phyloP scores from a whole-genome alignment of 139 green algal species.

The Yamagishiella unicocca region DNA sequence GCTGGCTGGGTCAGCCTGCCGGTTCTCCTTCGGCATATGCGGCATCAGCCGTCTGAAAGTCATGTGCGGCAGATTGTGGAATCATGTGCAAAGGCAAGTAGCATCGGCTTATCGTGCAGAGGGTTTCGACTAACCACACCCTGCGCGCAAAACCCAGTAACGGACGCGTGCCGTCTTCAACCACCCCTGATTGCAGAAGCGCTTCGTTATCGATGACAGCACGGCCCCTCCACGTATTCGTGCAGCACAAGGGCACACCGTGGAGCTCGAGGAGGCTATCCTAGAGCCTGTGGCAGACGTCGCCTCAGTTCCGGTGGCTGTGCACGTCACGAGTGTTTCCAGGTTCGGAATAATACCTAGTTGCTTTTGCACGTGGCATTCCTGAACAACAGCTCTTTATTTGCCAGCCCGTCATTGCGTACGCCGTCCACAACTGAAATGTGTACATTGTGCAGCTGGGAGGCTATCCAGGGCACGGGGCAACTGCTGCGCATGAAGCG shows the following conservation, averaged over 20 bases:
- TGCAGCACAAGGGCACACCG: conserved; percentile 70
- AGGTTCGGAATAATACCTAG: too few species aligned
- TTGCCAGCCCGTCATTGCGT: too few species aligned
- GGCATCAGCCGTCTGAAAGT: conserved; percentile 36
- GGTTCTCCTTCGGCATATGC: conserved; percentile 54
- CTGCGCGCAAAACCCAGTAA: too few species aligned
- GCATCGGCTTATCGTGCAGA: too few species aligned
- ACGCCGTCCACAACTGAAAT: too few species aligned
- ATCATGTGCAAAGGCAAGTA: conserved; percentile 1
- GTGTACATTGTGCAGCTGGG: conserved; percentile 73
- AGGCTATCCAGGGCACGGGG: conserved; percentile 68
- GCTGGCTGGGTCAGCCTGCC: conserved; percentile 60
- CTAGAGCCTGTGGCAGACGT: conserved; percentile 60
- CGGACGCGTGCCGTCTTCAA: not conserved
- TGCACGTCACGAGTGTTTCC: conserved; percentile 67
- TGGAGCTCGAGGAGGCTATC: conserved; percentile 66
- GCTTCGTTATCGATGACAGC: conserved; percentile 68
- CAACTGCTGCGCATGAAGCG: conserved; percentile 72
- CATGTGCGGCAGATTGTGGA: conserved; percentile 19
- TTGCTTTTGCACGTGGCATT: too few species aligned
- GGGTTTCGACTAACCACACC: too few species aligned
- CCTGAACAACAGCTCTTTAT: too few species aligned
- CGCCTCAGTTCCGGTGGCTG: conserved; percentile 38
- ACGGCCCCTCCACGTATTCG: conserved; percentile 56
- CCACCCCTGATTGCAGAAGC: conserved; percentile 56